These are phyloP conservation scores for Podila horticola DNA, from an alignment of 192 early-diverging fungal species.

Conservation along the genomic window DNA sequence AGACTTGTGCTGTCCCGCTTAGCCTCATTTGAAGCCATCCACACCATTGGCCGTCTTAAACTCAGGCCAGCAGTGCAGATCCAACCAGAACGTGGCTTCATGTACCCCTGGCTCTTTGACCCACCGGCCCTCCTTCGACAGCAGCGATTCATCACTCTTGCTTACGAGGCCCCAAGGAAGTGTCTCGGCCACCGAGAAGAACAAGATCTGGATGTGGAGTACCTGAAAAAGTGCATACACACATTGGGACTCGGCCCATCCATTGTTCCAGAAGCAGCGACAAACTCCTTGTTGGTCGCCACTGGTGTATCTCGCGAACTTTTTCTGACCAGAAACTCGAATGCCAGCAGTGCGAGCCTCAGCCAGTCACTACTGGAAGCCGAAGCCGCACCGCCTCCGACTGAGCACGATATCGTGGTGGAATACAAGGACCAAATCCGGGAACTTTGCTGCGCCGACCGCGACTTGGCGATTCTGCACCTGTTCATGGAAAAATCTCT, in stretches of 20 bases:
- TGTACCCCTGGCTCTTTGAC: slow-evolving; percentile 51
- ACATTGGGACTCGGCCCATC: slow-evolving; percentile 18
- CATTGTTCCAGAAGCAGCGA: neutral
- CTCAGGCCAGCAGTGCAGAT: slow-evolving; percentile 15
- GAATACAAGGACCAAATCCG: slow-evolving; percentile 45
- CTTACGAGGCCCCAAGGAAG: slow-evolving; percentile 28
- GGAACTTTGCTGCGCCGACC: slow-evolving; percentile 40
- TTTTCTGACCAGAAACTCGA: slow-evolving; percentile 18
- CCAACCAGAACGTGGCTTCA: slow-evolving; percentile 28
- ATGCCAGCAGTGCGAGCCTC: slow-evolving; percentile 37
- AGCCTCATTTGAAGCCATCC: slow-evolving; percentile 64
- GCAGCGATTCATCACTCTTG: slow-evolving; percentile 40
- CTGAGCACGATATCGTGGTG: slow-evolving; percentile 17
- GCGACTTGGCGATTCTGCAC: slow-evolving; percentile 61
- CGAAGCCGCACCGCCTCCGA: slow-evolving; percentile 4
- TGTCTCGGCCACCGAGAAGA: neutral
- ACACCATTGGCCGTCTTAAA: slow-evolving; percentile 54
- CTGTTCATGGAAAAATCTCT: slow-evolving; percentile 63
- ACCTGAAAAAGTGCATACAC: slow-evolving; percentile 22
- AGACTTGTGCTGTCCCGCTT: slow-evolving; percentile 57
- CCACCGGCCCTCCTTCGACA: slow-evolving; percentile 39
- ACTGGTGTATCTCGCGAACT: slow-evolving; percentile 11
- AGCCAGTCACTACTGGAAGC: slow-evolving; percentile 27
- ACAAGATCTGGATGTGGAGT: neutral
- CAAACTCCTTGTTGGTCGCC: neutral